Evolutionary conservation across 495 filamentous ascomycete species (phyloP).

Genomic region (Penicillium crystallinum): DNA sequence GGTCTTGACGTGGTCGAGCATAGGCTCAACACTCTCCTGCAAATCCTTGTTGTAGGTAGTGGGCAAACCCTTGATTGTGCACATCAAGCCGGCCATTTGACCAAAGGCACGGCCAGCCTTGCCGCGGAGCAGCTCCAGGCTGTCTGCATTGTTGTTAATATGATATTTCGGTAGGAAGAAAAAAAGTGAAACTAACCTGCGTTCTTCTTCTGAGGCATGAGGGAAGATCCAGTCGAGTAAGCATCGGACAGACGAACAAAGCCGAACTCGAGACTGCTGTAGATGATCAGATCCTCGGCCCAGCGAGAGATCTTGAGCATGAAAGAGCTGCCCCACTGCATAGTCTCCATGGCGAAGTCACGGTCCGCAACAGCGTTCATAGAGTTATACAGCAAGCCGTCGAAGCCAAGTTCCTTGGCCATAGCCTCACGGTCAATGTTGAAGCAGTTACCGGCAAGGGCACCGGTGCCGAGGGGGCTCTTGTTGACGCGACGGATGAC

Average conservation of each 20-base stretch:
- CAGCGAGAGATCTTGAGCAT: slow-evolving; percentile 86
- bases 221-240: slow-evolving; percentile 74
- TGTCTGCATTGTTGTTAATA: slow-evolving; percentile 51
- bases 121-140: slow-evolving; percentile 80
- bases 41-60: slow-evolving; percentile 94
- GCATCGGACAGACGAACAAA: slow-evolving; percentile 81
- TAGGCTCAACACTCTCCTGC: slow-evolving; percentile 83
- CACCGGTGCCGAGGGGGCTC: slow-evolving; percentile 77
- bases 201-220: slow-evolving; percentile 90
- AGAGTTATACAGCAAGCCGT: slow-evolving; percentile 74
- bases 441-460: slow-evolving; percentile 89
- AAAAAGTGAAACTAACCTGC: slow-evolving; percentile 19
- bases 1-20: slow-evolving; percentile 86
- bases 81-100: slow-evolving; percentile 84
- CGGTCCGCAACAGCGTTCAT: slow-evolving; percentile 80
- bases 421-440: slow-evolving; percentile 83
- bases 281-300: slow-evolving; percentile 88
- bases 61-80: slow-evolving; percentile 81
- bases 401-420: slow-evolving; percentile 84
- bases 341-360: slow-evolving; percentile 83
- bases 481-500: slow-evolving; percentile 70
- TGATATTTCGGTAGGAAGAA: neutral
- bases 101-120: slow-evolving; percentile 83
- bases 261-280: slow-evolving; percentile 74
- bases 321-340: slow-evolving; percentile 82